phyloP scores from a whole-genome alignment of 2,329 filamentous ascomycete species.

The Chrysosporium queenslandicum region DNA sequence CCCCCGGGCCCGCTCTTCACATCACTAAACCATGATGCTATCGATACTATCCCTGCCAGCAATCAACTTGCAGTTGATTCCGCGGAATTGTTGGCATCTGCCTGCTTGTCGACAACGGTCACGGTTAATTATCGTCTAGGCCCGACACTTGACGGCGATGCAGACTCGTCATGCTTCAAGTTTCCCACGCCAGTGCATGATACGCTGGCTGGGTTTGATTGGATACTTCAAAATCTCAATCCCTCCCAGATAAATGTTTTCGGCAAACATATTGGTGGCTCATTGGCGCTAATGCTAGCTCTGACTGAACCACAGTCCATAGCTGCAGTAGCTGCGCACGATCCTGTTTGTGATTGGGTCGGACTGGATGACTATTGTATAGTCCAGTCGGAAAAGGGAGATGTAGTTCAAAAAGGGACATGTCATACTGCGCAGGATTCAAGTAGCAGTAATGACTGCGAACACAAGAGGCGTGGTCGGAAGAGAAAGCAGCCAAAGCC shows the following conservation, averaged over 20 bases:
- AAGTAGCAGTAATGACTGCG: not conserved
- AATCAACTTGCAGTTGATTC: not conserved
- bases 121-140: slow-evolving; percentile 36
- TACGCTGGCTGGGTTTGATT: slow-evolving; percentile 32
- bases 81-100: not conserved
- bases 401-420: not conserved
- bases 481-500: slow-evolving; percentile 16
- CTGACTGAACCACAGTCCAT: slow-evolving; percentile 32
- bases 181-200: slow-evolving; percentile 34
- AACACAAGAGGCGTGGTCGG: slow-evolving; percentile 11
- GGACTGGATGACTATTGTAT: slow-evolving; percentile 34
- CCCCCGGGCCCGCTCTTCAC: slow-evolving; percentile 30
- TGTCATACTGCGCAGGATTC: not conserved
- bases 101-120: slow-evolving; percentile 18
- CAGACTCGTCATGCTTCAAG: slow-evolving; percentile 18
- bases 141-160: not conserved
- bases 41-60: not conserved
- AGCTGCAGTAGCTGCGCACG: slow-evolving; percentile 26
- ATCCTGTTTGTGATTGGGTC: slow-evolving; percentile 34
- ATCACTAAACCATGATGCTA: not conserved
- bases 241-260: slow-evolving; percentile 25
- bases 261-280: slow-evolving; percentile 33
- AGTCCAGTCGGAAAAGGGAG: slow-evolving; percentile 6
- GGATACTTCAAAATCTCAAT: slow-evolving; percentile 27
- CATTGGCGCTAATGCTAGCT: slow-evolving; percentile 35